A percentile compares a stretch with the other conserved stretches of the same genome.
phyloP scores from a whole-genome alignment of 768 basidiomycete species.

The Imleria badia region DNA sequence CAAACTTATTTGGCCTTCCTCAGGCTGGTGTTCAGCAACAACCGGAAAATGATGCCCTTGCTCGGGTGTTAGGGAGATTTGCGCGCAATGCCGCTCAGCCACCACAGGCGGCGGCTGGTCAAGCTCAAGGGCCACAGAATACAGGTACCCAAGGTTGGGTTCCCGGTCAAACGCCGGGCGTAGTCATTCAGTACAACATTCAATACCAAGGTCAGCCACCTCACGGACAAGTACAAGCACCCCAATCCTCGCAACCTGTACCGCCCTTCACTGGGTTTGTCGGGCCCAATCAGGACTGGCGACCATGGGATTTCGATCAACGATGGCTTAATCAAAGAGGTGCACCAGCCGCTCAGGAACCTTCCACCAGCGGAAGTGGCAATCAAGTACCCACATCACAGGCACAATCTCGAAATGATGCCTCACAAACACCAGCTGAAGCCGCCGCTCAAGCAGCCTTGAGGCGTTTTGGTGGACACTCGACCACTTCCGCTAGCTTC shows the following conservation, averaged over 20 bases:
- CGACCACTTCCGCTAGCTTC: constrained; percentile 10
- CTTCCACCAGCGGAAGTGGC: constrained; percentile 1
- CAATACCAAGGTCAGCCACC: constrained; percentile 50
- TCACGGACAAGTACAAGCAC: constrained; percentile 31
- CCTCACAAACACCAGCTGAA: constrained; percentile 38
- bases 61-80: constrained; percentile 47
- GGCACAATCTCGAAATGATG: constrained; percentile 5
- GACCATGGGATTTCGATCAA: constrained; percentile 53
- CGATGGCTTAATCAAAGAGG: constrained; percentile 27
- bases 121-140: constrained; percentile 34
- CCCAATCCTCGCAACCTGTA: constrained; percentile 37
- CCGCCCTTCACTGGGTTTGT: constrained; percentile 63
- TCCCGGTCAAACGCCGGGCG: constrained; percentile 40
- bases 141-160: constrained; percentile 37
- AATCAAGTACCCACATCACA: constrained; percentile 7
- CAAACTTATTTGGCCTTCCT: constrained; percentile 30
- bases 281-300: constrained; percentile 66
- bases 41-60: constrained; percentile 37
- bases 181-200: constrained; percentile 65
- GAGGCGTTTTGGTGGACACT: constrained; percentile 40
- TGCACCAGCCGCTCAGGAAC: constrained; percentile 6
- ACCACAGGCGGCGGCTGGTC: constrained; percentile 33
- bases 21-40: constrained; percentile 34
- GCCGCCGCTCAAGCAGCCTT: constrained; percentile 72
- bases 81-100: constrained; percentile 53